phyloP scores from a whole-genome alignment of 2,329 filamentous ascomycete genomes.

The Colletotrichum camelliae region DNA sequence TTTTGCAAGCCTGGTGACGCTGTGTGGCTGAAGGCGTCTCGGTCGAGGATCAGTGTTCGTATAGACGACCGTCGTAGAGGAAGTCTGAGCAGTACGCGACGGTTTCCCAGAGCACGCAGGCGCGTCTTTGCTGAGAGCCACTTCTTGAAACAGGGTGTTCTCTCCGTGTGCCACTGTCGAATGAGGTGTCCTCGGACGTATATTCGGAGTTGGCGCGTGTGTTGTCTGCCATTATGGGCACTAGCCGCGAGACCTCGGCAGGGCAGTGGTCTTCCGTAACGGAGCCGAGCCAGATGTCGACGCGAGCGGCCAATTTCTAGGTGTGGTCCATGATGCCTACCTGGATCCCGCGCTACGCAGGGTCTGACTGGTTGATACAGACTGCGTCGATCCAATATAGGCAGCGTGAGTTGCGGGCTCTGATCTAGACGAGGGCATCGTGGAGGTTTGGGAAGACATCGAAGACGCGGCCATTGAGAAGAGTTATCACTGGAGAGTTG shows the following conservation, averaged over 20 bases:
- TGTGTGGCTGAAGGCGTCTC: constrained; percentile 12
- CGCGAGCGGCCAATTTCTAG: constrained; percentile 19
- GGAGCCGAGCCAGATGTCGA: constrained; percentile 22
- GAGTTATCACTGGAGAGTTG: neutral
- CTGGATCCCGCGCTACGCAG: constrained; percentile 8
- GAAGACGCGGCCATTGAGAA: neutral
- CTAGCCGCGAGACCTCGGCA: neutral
- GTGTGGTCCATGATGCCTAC: constrained; percentile 23
- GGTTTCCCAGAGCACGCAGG: constrained; percentile 16
- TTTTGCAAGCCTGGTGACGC: neutral
- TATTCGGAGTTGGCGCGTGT: neutral
- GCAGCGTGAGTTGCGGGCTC: neutral
- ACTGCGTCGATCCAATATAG: constrained; percentile 23
- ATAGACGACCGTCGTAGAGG: constrained; percentile 1
- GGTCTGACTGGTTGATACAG: constrained; percentile 20
- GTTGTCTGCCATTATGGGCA: constrained; percentile 1
- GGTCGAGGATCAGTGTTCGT: constrained; percentile 29
- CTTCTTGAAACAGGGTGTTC: constrained; percentile 7
- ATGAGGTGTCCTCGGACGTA: neutral
- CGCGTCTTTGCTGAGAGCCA: constrained; percentile 12
- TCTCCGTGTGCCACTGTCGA: neutral
- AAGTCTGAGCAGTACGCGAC: constrained; percentile 11
- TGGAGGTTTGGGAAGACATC: neutral
- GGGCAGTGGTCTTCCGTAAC: neutral
- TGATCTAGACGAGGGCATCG: constrained; percentile 3